Percentiles rank a stretch among this genome's conserved stretches.
Conservation (phyloP, 2,329 filamentous ascomycete species). For the Trichoderma lentiforme region DNA sequence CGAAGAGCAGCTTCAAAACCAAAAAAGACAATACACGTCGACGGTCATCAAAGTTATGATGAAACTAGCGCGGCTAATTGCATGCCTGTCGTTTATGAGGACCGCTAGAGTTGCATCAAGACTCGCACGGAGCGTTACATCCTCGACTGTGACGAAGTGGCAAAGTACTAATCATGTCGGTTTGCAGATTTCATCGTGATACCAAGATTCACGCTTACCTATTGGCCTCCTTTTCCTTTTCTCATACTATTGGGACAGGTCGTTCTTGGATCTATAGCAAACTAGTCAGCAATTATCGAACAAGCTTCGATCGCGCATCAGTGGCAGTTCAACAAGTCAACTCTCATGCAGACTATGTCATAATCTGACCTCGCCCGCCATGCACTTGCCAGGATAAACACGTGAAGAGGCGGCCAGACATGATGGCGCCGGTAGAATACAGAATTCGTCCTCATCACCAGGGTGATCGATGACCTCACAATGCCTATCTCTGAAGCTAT, state of each 20-base stretch:
- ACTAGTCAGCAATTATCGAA: neutral
- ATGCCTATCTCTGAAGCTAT: neutral
- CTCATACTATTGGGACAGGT: neutral
- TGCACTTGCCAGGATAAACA: no score
- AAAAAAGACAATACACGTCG: neutral
- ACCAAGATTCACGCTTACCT: neutral
- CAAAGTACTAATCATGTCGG: neutral
- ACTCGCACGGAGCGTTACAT: neutral
- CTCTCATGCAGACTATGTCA: neutral
- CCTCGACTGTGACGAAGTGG: neutral
- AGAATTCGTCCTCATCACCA: neutral
- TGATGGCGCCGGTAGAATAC: neutral
- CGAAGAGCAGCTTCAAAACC: neutral
- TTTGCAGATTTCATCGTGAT: neutral
- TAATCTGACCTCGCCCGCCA: neutral
- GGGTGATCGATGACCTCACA: conserved; percentile 7
- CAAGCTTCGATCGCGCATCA: neutral
- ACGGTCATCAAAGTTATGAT: neutral
- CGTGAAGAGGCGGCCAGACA: neutral
- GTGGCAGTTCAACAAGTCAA: neutral
- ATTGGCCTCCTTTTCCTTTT: neutral
- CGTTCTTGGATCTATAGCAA: neutral
- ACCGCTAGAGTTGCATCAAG: neutral
- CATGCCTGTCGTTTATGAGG: neutral
- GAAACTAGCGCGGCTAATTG: neutral